Base-by-base conservation (phyloP, 169 alveolate species). In the Plasmodium gaboni region DNA sequence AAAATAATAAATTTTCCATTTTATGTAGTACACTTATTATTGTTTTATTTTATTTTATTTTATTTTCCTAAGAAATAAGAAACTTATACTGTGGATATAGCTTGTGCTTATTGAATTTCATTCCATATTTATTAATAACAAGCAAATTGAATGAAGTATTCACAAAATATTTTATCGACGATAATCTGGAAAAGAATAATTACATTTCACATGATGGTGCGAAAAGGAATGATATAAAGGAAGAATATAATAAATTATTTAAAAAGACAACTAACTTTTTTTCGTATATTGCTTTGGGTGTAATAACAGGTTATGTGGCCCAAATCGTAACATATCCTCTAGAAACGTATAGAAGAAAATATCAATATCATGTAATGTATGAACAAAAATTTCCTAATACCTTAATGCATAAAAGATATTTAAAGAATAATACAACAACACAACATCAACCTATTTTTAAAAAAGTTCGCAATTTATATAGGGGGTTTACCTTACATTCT, bases 281-380 rank as follows among this genome's bases (percentile, higher is more conserved):
- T 59, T 69, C 73, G 28, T 68, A 83, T 44, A 83, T 83, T 8
- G 19, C 70, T 73, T 72, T 67, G 64, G 91, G 91, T 9, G 91
- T 83, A 5, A 59, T 83, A 48, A 83, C 91, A 7, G 91, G 91
- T 1, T 83, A 83, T 73, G 59, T 69, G 17, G 76, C 91, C 55
- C 91, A 83, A 69, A 28, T 46, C 13, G 50, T 28, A 57, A 83
- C 91, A 15, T 83, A 83, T 55, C 91, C 91, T 17, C 71, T 83
- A 48, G 91, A 83, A 24, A 83, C 91, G 1, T 53, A 68, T 6
- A 71, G 91, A 1, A 50, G 85, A 72, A 83, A 51, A 61, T 83
- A 83, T 72, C 91, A 83, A 63, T 83, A 83, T 22, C 71, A 63
- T 28, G 50, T 32, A 10, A 53, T 83, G 32, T 83, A 69, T 83